These are phyloP conservation scores for Pholiota molesta DNA, from an alignment of 768 basidiomycete genomes.

Conservation along the genomic window DNA sequence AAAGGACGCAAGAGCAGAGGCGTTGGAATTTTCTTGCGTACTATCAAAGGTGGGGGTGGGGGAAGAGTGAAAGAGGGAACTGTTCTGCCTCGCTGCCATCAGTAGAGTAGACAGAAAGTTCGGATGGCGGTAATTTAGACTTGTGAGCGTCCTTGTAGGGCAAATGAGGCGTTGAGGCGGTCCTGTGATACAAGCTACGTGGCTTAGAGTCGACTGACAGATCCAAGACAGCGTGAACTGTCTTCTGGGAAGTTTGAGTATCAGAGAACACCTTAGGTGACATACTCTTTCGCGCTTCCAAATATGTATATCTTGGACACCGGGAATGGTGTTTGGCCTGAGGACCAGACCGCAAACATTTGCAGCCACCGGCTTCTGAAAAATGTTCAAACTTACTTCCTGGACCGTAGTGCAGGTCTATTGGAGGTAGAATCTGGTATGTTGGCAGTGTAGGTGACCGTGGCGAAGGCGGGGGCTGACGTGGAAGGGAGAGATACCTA, in stretches of 20 bases:
- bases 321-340: constrained; percentile 15
- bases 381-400: constrained; percentile 15
- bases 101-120: constrained; percentile 18
- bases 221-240: constrained; percentile 23
- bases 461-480: constrained; percentile 8
- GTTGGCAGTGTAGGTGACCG: constrained; percentile 18
- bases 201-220: constrained; percentile 20
- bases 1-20: constrained; percentile 40
- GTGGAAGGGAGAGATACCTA: constrained; percentile 6
- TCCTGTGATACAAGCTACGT: constrained; percentile 23
- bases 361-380: constrained; percentile 13
- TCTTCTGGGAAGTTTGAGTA: constrained; percentile 16
- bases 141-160: constrained; percentile 19
- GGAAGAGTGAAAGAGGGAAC: constrained; percentile 37
- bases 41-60: constrained; percentile 40
- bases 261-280: constrained; percentile 1
- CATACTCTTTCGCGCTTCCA: constrained; percentile 12
- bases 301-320: constrained; percentile 18
- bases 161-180: constrained; percentile 29
- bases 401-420: constrained; percentile 21
- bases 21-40: constrained; percentile 39
- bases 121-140: constrained; percentile 13
- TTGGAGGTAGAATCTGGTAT: constrained; percentile 24
- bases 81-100: constrained; percentile 21
- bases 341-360: constrained; percentile 11